phyloP scores from a whole-genome alignment of 2,329 filamentous ascomycete genomes.

The Talaromyces sp. region DNA sequence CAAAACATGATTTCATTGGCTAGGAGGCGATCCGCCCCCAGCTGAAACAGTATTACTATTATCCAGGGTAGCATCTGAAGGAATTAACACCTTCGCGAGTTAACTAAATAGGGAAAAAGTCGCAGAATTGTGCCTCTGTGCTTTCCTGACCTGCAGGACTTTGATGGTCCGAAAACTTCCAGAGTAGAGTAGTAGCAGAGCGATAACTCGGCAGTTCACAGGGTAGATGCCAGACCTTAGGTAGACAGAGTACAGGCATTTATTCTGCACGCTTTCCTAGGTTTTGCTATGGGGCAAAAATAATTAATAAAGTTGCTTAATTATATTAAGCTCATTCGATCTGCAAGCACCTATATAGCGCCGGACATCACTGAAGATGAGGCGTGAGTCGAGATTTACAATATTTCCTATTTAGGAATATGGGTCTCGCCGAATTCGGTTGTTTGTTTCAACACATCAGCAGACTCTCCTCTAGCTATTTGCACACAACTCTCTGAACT shows the following conservation, averaged over 20 bases:
- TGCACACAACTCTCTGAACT: neutral
- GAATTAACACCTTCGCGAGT: neutral
- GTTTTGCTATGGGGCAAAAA: neutral
- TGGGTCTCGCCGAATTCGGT: slow-evolving; percentile 3
- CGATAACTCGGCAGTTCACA: neutral
- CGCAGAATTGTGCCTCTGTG: neutral
- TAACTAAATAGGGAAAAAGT: neutral
- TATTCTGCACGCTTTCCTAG: neutral
- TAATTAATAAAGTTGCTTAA: no score
- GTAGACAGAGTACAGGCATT: neutral
- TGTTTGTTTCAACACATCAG: neutral
- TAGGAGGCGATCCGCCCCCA: neutral
- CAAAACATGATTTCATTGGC: neutral
- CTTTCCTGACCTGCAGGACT: neutral
- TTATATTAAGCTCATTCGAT: neutral
- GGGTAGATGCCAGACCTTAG: neutral
- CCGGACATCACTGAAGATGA: neutral
- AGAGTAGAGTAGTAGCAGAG: neutral
- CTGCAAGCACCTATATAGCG: neutral
- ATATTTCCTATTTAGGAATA: slow-evolving; percentile 9
- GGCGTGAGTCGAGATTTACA: neutral
- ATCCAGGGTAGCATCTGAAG: neutral
- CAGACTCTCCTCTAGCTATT: neutral
- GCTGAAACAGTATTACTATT: slow-evolving; percentile 6
- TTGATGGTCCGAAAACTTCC: neutral